phyloP scores from a whole-genome alignment of 176 grass and related monocot genomes.

The Calamus simplicifolius region DNA sequence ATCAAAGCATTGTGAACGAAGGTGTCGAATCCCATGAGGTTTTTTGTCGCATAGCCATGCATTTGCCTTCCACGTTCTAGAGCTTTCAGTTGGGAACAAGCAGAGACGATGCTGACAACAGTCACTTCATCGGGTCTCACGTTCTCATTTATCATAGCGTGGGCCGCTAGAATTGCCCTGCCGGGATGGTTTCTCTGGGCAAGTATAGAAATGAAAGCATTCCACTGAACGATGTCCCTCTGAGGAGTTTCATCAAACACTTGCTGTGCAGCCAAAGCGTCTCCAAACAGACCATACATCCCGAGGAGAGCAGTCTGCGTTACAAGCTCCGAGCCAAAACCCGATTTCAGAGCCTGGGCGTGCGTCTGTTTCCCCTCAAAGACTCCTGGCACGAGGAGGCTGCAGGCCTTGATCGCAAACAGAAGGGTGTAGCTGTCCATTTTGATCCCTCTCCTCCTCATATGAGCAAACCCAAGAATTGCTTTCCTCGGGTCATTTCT shows the following conservation, averaged over 20 bases:
- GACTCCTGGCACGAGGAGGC: not conserved
- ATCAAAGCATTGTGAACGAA: conserved; percentile 35
- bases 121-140: conserved; percentile 24
- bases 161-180: conserved; percentile 4
- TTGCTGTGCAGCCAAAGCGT: conserved; percentile 18
- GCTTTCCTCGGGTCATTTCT: conserved; percentile 11
- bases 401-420: conserved; percentile 14
- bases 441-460: conserved; percentile 10
- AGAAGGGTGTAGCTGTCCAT: conserved; percentile 13
- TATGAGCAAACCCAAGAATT: not conserved
- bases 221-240: conserved; percentile 44
- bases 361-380: conserved; percentile 3
- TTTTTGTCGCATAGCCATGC: conserved; percentile 35
- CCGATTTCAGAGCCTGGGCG: not conserved
- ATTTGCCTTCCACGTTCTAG: conserved; percentile 22
- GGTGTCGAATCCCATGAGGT: conserved; percentile 15
- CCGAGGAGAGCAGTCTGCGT: conserved; percentile 26
- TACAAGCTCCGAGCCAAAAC: not conserved
- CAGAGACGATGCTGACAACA: conserved; percentile 29
- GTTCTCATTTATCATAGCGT: conserved; percentile 21
- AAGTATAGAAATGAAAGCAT: conserved; percentile 30
- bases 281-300: conserved; percentile 6
- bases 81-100: conserved; percentile 28
- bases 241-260: conserved; percentile 41
- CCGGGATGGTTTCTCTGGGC: conserved; percentile 8